Base-by-base conservation (phyloP, 1,139 yeast species). In the Candida freyschussii region DNA sequence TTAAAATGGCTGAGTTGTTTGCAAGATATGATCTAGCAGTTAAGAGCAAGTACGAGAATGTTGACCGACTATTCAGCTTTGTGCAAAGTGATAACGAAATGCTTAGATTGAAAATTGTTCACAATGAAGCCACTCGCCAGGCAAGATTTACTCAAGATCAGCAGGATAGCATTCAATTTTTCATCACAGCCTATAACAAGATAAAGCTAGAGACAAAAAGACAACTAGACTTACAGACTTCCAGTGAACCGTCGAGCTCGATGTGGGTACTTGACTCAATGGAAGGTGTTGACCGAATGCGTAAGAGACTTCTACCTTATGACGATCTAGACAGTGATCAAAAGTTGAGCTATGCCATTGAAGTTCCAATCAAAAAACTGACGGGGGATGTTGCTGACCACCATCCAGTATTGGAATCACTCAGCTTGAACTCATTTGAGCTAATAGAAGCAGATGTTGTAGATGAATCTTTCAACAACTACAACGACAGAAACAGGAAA, bases 401-500 rank as follows among this genome's bases (percentile, higher is more conserved):
- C 11, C 39, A 28, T 4, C 34, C 40, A 12, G 27, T 33, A 27
- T 40, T 32, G 14, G 47, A 39, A 15, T 44, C 46, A 21, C 47
- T 42, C 41, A 62, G 55, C 42, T 34, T 43, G 52, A 55, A 36
- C 60, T 70, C 55, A 1, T 68, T 65, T 45, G 78, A 73, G 36
- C 39, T 71, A 9, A 53, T 71, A 10, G 79, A 69, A 26, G 55
- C 62, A 15, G 62, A 58, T 24, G 53, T 58, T 5, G 44, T 56
- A 14, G 67, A 59, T 27, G 43, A 48, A 3, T 32, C 43, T 6
- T 17, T 43, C 16, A 45, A 53, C 9, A 59, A 60, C 4, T 67
- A 67, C 36, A 85, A 78, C 40, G 93, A 83, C 50, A 76, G 75
- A 45, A 83, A 84, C 52, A 61, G 94, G 34, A 79, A 79, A 49